Conservation (phyloP, 2,329 filamentous ascomycete species). For the Tolypocladium pustulatum region DNA sequence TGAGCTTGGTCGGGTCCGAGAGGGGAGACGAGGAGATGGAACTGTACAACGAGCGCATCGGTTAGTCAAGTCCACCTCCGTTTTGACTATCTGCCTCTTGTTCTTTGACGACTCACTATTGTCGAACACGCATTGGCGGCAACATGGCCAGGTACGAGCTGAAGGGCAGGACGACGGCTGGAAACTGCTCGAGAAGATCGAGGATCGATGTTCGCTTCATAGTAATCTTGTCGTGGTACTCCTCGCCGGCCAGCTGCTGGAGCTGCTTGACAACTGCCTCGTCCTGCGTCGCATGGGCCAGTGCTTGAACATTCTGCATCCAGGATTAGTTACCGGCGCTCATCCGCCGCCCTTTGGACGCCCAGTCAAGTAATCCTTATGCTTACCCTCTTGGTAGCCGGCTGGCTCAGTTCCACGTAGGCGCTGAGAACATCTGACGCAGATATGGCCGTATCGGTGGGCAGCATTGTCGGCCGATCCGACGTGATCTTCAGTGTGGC, state of each 20-base stretch:
- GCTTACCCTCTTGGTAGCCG: constrained; percentile 55
- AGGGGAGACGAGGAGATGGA: constrained; percentile 69
- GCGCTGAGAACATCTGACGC: constrained; percentile 54
- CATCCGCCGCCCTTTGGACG: not conserved
- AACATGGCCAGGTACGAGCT: constrained; percentile 60
- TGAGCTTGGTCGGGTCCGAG: constrained; percentile 41
- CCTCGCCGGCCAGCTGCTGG: constrained; percentile 31
- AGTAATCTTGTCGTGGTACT: constrained; percentile 36
- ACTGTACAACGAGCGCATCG: constrained; percentile 11
- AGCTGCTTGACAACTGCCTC: constrained; percentile 32
- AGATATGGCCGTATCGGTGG: constrained; percentile 44
- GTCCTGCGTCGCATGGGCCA: constrained; percentile 39
- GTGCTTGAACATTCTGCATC: constrained; percentile 23
- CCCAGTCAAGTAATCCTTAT: not conserved
- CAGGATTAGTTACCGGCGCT: constrained; percentile 3
- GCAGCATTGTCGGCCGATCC: constrained; percentile 40
- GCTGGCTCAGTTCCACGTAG: constrained; percentile 64
- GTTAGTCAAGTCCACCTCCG: not conserved
- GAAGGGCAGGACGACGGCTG: constrained; percentile 49
- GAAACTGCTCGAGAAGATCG: constrained; percentile 58
- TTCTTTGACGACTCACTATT: constrained; percentile 37
- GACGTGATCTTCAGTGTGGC: constrained; percentile 50
- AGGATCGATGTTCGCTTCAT: constrained; percentile 53
- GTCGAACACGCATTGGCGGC: constrained; percentile 66
- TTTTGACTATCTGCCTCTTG: not conserved